Percentiles rank a stretch among this genome's conserved stretches.
phyloP scores from a whole-genome alignment of 1,284 basidiomycete species.

The Meripilus lineatus region DNA sequence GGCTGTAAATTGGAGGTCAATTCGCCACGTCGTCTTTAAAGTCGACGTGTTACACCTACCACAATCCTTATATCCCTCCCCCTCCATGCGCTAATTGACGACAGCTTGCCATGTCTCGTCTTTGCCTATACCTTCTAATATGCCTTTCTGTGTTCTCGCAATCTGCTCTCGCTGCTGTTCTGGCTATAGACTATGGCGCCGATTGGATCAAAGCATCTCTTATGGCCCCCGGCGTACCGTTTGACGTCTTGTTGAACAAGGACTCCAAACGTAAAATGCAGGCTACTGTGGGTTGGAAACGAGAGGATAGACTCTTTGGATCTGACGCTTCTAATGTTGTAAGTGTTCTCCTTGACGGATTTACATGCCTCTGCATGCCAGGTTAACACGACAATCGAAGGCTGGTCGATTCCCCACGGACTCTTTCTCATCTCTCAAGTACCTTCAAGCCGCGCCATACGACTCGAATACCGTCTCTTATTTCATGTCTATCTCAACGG shows the following conservation, averaged over 20 bases:
- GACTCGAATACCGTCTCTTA: slow-evolving; percentile 59
- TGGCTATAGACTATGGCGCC: slow-evolving; percentile 94
- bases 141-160: slow-evolving; percentile 24
- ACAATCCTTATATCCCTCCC: background rate
- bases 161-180: slow-evolving; percentile 51
- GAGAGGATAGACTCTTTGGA: slow-evolving; percentile 84
- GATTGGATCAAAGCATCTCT: slow-evolving; percentile 96
- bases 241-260: slow-evolving; percentile 94
- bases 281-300: slow-evolving; percentile 85
- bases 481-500: slow-evolving; percentile 62
- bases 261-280: slow-evolving; percentile 97
- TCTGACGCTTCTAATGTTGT: slow-evolving; percentile 85
- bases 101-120: slow-evolving; percentile 10
- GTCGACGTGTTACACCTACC: background rate
- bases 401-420: slow-evolving; percentile 88
- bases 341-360: slow-evolving; percentile 28
- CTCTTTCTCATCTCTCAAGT: slow-evolving; percentile 85
- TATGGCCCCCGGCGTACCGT: slow-evolving; percentile 93
- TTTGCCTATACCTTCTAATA: slow-evolving; percentile 13
- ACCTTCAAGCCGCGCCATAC: slow-evolving; percentile 75
- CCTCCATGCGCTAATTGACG: background rate
- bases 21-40: background rate
- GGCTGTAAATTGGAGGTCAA: background rate
- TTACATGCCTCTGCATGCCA: slow-evolving; percentile 1
- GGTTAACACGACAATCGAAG: slow-evolving; percentile 33